Evolutionary conservation across 345 rosid genomes (phyloP).

Genomic region (Salix dunnii): DNA sequence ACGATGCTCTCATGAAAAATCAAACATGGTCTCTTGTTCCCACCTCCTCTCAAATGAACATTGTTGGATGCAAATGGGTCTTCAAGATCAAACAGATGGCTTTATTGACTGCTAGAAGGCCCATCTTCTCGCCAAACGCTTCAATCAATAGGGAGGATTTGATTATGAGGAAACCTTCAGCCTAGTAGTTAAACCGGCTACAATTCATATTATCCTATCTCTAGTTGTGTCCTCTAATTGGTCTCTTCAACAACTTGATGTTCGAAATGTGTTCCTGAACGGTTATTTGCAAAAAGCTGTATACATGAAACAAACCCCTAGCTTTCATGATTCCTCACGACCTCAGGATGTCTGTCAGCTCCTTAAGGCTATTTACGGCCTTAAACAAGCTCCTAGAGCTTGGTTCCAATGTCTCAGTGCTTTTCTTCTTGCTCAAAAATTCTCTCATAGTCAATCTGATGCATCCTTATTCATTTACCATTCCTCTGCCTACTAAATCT

Average conservation of each 20-base stretch:
- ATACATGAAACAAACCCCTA: neutral
- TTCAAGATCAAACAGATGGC: neutral
- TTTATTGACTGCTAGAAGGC: too few species aligned
- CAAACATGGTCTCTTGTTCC: neutral
- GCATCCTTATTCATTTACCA: neutral
- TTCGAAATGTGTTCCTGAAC: neutral
- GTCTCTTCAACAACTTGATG: neutral
- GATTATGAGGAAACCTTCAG: neutral
- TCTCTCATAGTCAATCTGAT: neutral
- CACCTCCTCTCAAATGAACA: neutral
- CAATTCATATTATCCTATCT: too few species aligned
- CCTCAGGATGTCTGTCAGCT: neutral
- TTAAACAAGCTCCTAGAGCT: neutral
- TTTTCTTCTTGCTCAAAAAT: neutral
- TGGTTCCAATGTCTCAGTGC: neutral
- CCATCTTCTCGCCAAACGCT: neutral
- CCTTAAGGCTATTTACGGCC: neutral
- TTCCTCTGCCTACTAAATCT: too few species aligned
- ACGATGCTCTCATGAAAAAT: neutral
- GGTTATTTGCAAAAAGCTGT: neutral
- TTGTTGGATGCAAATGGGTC: neutral
- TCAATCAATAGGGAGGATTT: neutral
- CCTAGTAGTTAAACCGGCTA: fast-evolving
- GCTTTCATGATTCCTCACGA: neutral
- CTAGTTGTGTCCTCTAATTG: fast-evolving